These are phyloP conservation scores for Calcarisporium arbuscula DNA, from an alignment of 2,329 filamentous ascomycete genomes.

Conservation along the genomic window DNA sequence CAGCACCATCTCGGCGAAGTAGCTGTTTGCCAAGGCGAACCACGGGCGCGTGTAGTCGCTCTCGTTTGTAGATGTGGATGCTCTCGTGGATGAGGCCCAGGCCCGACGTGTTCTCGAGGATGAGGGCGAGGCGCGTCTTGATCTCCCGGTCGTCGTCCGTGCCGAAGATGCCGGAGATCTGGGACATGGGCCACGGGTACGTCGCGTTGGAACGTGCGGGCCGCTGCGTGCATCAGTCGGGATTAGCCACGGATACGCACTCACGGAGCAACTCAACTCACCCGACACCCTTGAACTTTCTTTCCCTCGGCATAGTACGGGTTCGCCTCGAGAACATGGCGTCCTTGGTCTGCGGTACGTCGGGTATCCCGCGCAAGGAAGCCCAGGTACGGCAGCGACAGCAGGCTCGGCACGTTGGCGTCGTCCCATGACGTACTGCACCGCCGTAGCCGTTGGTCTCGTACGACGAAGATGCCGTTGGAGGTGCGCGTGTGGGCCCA, in stretches of 20 bases:
- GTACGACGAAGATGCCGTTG: conserved; percentile 54
- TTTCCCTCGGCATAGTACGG: conserved; percentile 56
- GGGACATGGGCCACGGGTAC: conserved; percentile 50
- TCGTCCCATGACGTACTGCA: conserved; percentile 64
- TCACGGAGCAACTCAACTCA: conserved; percentile 12
- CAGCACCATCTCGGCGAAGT: conserved; percentile 43
- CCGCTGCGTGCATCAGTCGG: conserved; percentile 35
- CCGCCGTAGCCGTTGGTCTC: conserved; percentile 68
- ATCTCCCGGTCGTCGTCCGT: conserved; percentile 30
- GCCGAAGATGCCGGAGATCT: conserved; percentile 47
- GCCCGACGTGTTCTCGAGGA: conserved; percentile 33
- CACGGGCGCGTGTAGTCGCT: conserved; percentile 36
- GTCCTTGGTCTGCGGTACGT: no score
- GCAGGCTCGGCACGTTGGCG: conserved; percentile 62
- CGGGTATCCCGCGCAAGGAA: conserved; percentile 52
- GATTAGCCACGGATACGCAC: no score
- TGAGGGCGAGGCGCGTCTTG: conserved; percentile 26
- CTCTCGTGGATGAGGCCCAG: conserved; percentile 44
- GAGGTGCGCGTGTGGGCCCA: conserved; percentile 31
- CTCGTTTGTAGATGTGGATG: conserved; percentile 34
- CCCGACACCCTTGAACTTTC: conserved; percentile 19
- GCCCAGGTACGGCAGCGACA: conserved; percentile 58
- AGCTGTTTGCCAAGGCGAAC: conserved; percentile 39
- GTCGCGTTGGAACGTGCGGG: conserved; percentile 56
- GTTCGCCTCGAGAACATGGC: no score